Evolutionary conservation across 2,329 filamentous ascomycete species (phyloP), one percentile per base, ranked within the genome.

Genomic region (Bipolaris bicolor): DNA sequence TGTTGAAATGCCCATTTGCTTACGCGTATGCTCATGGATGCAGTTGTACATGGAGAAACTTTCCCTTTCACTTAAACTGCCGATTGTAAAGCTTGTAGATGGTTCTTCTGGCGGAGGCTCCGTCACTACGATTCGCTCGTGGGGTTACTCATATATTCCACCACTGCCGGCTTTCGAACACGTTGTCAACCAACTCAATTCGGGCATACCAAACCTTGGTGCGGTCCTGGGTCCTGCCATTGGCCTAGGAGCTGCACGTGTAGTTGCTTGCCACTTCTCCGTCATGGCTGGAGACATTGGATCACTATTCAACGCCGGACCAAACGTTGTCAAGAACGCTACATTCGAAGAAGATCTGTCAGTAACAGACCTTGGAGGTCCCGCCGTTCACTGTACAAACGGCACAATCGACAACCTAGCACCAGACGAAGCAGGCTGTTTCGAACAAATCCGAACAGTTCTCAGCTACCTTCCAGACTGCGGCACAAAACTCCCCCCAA

Each of bases 321-420:
- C 86, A 0, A 83, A 84, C 58, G 85, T 88, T 0, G 86, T 88
- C 16, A 83, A 84, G 47, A 76, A 81, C 6, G 86, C 86, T 1
- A 89, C 86, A 0, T 88, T 88, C 61, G 86, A 88, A 67, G 86
- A 88, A 74, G 86, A 82, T 0, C 71, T 88, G 2, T 81, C 78
- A 3, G 83, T 87, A 46, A 80, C 80, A 11, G 84, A 88, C 60
- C 77, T 88, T 0, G 86, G 86, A 3, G 86, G 86, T 0, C 84
- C 86, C 0, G 75, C 74, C 18, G 82, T 88, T 71, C 86, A 89
- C 66, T 87, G 85, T 63, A 84, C 83, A 1, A 89, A 89, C 57
- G 86, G 86, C 0, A 89, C 86, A 0, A 87, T 88, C 47, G 86
- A 89, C 58, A 89, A 88, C 51, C 76, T 88, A 2, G 86, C 86